phyloP scores from a whole-genome alignment of 805 yeast genomes.

The Wickerhamomyces ciferrii region DNA sequence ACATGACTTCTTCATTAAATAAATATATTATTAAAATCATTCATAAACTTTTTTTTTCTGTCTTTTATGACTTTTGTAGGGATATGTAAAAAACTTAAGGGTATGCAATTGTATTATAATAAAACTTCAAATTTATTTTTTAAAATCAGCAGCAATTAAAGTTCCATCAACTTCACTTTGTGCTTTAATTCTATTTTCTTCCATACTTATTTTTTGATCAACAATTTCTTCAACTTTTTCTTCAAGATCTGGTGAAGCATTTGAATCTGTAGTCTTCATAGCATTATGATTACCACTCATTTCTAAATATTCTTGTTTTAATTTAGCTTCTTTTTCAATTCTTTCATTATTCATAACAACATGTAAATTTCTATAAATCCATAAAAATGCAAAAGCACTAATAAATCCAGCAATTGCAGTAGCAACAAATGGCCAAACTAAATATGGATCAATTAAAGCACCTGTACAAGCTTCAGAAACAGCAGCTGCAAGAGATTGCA shows the following conservation, averaged over 20 bases:
- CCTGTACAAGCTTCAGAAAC: constrained; percentile 68
- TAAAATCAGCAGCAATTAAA: background rate
- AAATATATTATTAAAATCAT: background rate
- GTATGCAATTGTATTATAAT: too few species aligned
- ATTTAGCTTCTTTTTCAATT: background rate
- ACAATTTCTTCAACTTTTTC: background rate
- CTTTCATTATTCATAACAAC: constrained; percentile 2
- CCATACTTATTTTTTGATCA: background rate
- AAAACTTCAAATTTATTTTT: background rate
- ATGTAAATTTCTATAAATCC: constrained; percentile 2
- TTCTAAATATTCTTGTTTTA: background rate
- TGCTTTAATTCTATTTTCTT: background rate
- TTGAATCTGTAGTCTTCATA: background rate
- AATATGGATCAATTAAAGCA: constrained; percentile 59
- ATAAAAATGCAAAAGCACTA: constrained; percentile 51
- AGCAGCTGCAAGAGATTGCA: constrained; percentile 70
- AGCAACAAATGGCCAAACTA: constrained; percentile 60
- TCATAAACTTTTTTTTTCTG: background rate
- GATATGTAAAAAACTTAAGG: too few species aligned
- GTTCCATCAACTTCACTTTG: background rate
- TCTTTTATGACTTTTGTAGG: background rate
- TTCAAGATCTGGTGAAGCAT: background rate
- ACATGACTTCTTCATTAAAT: background rate
- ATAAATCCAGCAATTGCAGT: constrained; percentile 50
- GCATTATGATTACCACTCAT: background rate